A percentile compares a stretch with the other conserved stretches of the same genome.
phyloP scores from a whole-genome alignment of 176 grass and related monocot genomes.

The Oryza officinalis region DNA sequence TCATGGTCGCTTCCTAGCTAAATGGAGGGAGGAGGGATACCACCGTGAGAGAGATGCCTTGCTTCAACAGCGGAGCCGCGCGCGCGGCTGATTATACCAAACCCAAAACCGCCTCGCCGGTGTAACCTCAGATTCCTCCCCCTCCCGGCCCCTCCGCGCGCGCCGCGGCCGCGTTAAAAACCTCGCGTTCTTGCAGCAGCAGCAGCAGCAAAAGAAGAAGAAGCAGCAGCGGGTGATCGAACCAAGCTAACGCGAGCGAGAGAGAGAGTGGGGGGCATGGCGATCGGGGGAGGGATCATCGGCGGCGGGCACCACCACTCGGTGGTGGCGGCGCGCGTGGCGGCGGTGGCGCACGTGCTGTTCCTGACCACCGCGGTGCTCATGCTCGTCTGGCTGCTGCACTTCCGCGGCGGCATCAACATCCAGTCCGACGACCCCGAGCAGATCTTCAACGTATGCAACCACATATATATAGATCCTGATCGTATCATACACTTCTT shows the following conservation, averaged over 20 bases:
- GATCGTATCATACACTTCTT: too few relatives aligned
- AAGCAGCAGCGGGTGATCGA: neutral
- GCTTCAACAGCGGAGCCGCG: conserved; percentile 8
- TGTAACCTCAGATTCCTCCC: conserved; percentile 46
- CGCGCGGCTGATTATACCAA: conserved; percentile 47
- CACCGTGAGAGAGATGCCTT: conserved; percentile 33
- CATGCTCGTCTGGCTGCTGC: conserved; percentile 90
- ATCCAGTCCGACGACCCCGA: conserved; percentile 69
- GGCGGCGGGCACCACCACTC: conserved; percentile 13
- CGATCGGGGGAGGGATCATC: conserved; percentile 36
- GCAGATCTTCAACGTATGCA: conserved; percentile 74
- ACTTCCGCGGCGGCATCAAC: conserved; percentile 70
- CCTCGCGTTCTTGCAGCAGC: conserved; percentile 18
- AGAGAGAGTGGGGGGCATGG: too few relatives aligned
- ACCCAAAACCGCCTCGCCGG: conserved; percentile 43
- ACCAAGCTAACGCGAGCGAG: too few relatives aligned
- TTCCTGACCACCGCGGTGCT: conserved; percentile 65
- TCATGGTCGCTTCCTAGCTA: neutral
- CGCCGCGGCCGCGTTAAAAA: conserved; percentile 26
- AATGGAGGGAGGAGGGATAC: neutral
- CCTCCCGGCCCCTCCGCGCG: too few relatives aligned
- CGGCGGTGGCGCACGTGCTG: conserved; percentile 66
- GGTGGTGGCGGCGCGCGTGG: conserved; percentile 44
- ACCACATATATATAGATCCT: too few relatives aligned
- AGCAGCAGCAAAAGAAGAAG: neutral